Evolutionary conservation across 345 rosid species (phyloP).

Genomic region (Eucalyptus pauciflora): DNA sequence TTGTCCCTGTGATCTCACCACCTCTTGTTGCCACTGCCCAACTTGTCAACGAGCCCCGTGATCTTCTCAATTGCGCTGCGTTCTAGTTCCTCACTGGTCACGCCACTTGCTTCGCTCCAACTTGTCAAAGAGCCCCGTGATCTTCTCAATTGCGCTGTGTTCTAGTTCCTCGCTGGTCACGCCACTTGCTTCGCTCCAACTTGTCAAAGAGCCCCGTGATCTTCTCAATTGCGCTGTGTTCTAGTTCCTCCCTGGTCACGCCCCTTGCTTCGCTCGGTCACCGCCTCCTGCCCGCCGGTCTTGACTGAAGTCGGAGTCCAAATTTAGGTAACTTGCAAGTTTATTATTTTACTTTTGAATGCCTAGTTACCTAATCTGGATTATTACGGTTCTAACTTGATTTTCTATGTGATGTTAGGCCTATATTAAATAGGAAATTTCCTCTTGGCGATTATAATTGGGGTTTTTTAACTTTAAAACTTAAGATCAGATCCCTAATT

Average conservation of each 20-base stretch:
- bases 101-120: neutral
- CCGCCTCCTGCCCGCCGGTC: neutral
- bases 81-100: neutral
- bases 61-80: neutral
- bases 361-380: neutral
- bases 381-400: neutral
- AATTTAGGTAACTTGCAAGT: neutral
- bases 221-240: neutral
- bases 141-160: neutral
- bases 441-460: neutral
- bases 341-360: neutral
- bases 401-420: neutral
- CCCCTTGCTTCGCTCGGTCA: neutral
- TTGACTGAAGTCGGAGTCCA: neutral
- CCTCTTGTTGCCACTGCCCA: neutral
- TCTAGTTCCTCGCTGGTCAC: neutral
- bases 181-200: neutral
- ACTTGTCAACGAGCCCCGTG: neutral
- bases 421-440: neutral
- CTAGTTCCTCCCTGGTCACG: neutral
- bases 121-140: neutral
- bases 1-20: neutral
- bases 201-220: neutral
- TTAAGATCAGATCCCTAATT: neutral
- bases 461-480: neutral